phyloP scores from a whole-genome alignment of 192 early-diverging fungal genomes.

The Oehlia diaphana region DNA sequence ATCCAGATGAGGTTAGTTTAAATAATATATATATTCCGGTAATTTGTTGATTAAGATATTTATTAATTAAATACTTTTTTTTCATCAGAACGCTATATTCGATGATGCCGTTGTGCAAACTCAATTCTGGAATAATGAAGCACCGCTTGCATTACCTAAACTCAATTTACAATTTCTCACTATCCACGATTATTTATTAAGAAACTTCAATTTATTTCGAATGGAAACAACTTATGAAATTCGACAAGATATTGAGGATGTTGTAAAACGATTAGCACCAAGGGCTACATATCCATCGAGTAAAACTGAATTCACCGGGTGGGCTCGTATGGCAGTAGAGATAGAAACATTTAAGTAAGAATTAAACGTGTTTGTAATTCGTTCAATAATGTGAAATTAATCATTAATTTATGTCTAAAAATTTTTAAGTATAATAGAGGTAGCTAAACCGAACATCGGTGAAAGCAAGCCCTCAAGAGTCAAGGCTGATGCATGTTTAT shows the following conservation, averaged over 20 bases:
- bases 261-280: constrained; percentile 78
- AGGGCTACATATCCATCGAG: constrained; percentile 50
- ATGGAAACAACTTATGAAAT: constrained; percentile 84
- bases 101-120: constrained; percentile 67
- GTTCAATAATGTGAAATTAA: background rate
- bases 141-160: constrained; percentile 78
- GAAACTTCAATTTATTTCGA: constrained; percentile 82
- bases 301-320: constrained; percentile 80
- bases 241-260: constrained; percentile 87
- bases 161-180: constrained; percentile 94
- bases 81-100: constrained; percentile 61
- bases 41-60: constrained; percentile 7
- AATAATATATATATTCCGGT: background rate
- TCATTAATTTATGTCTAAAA: background rate
- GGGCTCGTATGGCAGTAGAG: constrained; percentile 88
- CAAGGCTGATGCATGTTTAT: constrained; percentile 68
- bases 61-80: constrained; percentile 12
- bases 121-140: constrained; percentile 58
- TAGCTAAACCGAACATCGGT: constrained; percentile 69
- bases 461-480: constrained; percentile 72
- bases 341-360: constrained; percentile 59
- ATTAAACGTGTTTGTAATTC: background rate
- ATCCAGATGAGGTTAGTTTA: constrained; percentile 67
- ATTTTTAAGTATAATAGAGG: constrained; percentile 60
- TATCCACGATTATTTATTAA: constrained; percentile 84